Percentiles rank a stretch among this genome's conserved stretches.
These are phyloP conservation scores for Acrocalymma vagum DNA, from an alignment of 2,329 filamentous ascomycete species.

Conservation along the genomic window DNA sequence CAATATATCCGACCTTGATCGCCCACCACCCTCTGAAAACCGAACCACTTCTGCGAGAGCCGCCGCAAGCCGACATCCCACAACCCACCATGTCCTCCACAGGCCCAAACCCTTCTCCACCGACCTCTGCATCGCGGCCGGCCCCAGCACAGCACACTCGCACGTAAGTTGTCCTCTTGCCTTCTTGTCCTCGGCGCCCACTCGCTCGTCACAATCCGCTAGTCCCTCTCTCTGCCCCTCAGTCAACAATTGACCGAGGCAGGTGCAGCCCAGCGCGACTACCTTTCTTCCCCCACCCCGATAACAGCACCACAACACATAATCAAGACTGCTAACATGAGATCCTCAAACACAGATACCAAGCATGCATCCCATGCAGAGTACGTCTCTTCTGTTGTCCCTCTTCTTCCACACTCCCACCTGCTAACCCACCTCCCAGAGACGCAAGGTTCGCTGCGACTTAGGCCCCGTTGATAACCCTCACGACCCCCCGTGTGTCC, in stretches of 20 bases:
- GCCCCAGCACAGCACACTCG: constrained; percentile 40
- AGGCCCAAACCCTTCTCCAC: constrained; percentile 33
- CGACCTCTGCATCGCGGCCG: constrained; percentile 18
- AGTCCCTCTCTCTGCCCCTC: no score
- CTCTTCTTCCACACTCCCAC: no score
- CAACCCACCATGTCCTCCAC: constrained; percentile 27
- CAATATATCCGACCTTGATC: no score
- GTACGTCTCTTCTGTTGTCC: constrained; percentile 54
- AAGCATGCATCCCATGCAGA: constrained; percentile 60
- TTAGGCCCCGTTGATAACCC: constrained; percentile 82
- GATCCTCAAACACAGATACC: constrained; percentile 19
- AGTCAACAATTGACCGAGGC: no score
- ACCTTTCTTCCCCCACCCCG: constrained; percentile 1
- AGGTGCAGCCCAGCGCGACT: no score
- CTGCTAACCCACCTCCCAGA: no score
- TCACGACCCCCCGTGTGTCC: constrained; percentile 89
- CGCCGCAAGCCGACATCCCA: constrained; percentile 29
- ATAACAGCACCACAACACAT: constrained; percentile 8
- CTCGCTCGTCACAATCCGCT: constrained; percentile 56
- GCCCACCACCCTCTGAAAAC: no score
- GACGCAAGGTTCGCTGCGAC: constrained; percentile 45
- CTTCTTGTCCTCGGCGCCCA: constrained; percentile 63
- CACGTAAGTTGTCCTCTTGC: constrained; percentile 59
- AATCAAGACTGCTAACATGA: not conserved
- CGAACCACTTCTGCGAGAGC: constrained; percentile 17